Base-by-base conservation (phyloP, 495 filamentous ascomycete species). In the Neurospora africana region DNA sequence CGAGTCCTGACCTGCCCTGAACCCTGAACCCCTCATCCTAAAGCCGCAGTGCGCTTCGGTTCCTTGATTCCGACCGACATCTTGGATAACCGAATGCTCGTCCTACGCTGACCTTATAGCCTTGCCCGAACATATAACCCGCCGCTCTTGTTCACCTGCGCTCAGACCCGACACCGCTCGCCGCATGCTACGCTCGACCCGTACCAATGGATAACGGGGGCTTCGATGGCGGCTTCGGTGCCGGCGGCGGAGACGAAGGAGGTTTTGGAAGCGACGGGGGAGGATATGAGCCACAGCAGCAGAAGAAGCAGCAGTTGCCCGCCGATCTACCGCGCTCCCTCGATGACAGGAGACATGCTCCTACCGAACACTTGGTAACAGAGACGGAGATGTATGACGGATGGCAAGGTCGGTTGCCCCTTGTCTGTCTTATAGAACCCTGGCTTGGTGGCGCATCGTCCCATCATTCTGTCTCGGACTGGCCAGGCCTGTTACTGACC, bases 331-430 rank as follows among this genome's bases (percentile, higher is more conserved):
- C 95, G 6, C 93, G 89, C 75, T 95, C 94, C 65, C 86, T 99
- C 72, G 91, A 98, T 76, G 96, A 98, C 82, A 87, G 95, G 70
- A 89, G 90, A 79, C 88, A 86, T 71, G 82, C 86, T 5, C 82
- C 83, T 15, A 81, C 81, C 40, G 82, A 85, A 39, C 53, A 65
- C 27, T 79, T 84, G 73, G 86, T 91, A 35, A 87, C 86, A 9
- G 95, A 98, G 84, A 97, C 93, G 33, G 94, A 98, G 86, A 92
- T 97, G 84, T 98, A 98, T 79, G 95, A 99, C 87, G 96, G 92
- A 72, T 99, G 95, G 95, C 93, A 97, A 90, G 95, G 95, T 97
- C 79, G 40, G 84, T 79, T 41, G 21, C 43, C 43, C 58, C 27
- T 6, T 58, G 37, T 43, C 71, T 68, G 71, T 75, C 75, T 72